Percentiles rank a stretch among this genome's conserved stretches.
These are phyloP conservation scores for Candolleomyces efflorescens DNA, from an alignment of 768 basidiomycete species.

Conservation along the genomic window DNA sequence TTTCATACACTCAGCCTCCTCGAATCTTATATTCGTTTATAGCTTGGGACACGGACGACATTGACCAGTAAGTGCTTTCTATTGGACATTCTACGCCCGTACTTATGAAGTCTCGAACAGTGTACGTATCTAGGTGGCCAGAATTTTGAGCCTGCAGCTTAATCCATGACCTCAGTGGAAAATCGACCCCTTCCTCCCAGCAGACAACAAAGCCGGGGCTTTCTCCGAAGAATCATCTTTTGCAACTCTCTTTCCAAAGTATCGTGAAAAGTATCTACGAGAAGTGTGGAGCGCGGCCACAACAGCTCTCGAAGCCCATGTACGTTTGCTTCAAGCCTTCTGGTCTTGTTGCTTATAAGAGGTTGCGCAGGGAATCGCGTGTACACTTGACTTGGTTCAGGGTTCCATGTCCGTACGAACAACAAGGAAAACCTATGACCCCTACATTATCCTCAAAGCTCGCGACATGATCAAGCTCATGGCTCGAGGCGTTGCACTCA, in stretches of 20 bases:
- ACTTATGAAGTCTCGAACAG: background rate
- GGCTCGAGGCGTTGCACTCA: conserved; percentile 84
- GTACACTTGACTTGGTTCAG: conserved; percentile 91
- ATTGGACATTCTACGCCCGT: background rate
- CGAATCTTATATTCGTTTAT: conserved; percentile 12
- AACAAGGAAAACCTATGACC: conserved; percentile 95
- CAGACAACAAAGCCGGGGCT: conserved; percentile 76
- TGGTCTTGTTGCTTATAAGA: background rate
- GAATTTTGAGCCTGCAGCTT: background rate
- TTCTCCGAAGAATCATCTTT: conserved; percentile 97
- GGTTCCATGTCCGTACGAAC: conserved; percentile 98
- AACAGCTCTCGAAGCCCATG: conserved; percentile 75
- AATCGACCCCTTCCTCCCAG: conserved; percentile 69
- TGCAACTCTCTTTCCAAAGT: conserved; percentile 97
- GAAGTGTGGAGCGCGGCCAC: conserved; percentile 95
- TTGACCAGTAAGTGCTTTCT: conserved; percentile 78
- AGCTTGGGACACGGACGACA: conserved; percentile 99
- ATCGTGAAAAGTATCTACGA: conserved; percentile 93
- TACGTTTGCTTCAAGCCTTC: conserved; percentile 25
- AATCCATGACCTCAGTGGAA: conserved; percentile 63
- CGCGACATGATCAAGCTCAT: conserved; percentile 94
- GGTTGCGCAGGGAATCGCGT: conserved; percentile 67
- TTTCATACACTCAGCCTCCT: background rate
- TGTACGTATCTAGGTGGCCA: background rate
- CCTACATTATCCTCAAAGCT: conserved; percentile 93